Percentiles rank a stretch among this genome's conserved stretches.
Evolutionary conservation across 1,284 basidiomycete genomes (phyloP).

Genomic region (Rhodotorula sp.): DNA sequence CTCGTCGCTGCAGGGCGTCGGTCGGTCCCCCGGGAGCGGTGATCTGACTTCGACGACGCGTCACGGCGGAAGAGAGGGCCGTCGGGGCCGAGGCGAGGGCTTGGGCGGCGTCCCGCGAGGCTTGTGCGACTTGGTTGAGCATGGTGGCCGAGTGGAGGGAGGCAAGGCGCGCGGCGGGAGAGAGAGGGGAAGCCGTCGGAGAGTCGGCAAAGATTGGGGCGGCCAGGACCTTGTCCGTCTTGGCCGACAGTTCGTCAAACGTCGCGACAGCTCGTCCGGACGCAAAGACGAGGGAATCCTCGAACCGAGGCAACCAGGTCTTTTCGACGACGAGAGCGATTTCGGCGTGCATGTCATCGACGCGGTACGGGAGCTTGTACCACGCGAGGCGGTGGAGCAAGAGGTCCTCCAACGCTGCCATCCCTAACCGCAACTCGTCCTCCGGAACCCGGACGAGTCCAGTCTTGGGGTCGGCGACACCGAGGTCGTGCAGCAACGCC

Average conservation of each 20-base stretch:
- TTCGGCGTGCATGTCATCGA: slow-evolving; percentile 37
- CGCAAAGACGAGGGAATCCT: slow-evolving; percentile 20
- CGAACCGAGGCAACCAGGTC: slow-evolving; percentile 27
- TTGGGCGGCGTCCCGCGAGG: not conserved
- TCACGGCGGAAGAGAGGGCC: slow-evolving; percentile 30
- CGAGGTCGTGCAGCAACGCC: slow-evolving; percentile 14
- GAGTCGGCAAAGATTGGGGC: slow-evolving; percentile 3
- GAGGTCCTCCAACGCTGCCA: slow-evolving; percentile 14
- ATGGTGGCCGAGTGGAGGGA: slow-evolving; percentile 28
- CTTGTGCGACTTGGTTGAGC: slow-evolving; percentile 21
- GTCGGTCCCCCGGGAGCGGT: slow-evolving; percentile 38
- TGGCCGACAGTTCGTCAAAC: not conserved
- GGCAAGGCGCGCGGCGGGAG: not conserved
- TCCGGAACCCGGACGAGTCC: slow-evolving; percentile 22
- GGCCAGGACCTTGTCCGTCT: slow-evolving; percentile 10
- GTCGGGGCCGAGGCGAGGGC: not conserved
- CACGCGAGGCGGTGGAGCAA: slow-evolving; percentile 27
- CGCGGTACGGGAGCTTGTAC: slow-evolving; percentile 32
- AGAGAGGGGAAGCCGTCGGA: slow-evolving; percentile 1
- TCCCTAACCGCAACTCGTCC: slow-evolving; percentile 11
- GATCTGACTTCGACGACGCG: slow-evolving; percentile 32
- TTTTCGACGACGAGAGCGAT: slow-evolving; percentile 16
- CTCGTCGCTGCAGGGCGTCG: slow-evolving; percentile 34
- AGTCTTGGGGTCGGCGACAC: slow-evolving; percentile 11
- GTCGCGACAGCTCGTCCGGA: not conserved